Evolutionary conservation across 768 basidiomycete species (phyloP).

Genomic region (Mrakia blollopis): DNA sequence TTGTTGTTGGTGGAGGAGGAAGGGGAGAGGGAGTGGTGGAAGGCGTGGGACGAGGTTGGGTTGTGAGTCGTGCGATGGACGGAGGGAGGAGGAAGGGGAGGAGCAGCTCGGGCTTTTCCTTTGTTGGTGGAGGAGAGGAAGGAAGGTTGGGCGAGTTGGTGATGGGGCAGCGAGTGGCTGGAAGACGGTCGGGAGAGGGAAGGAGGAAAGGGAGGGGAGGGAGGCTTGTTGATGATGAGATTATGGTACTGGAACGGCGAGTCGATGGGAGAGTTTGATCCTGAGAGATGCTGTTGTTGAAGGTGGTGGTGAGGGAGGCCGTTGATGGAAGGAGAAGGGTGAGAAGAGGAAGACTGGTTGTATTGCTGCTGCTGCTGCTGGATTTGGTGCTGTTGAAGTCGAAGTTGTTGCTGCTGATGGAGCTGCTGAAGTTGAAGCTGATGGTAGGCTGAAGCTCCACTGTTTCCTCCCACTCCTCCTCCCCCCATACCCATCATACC

Average conservation of each 20-base stretch:
- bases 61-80: background rate
- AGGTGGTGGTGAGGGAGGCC: background rate
- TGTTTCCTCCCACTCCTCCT: background rate
- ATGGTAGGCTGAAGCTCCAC: background rate
- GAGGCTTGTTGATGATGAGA: background rate
- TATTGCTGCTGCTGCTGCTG: background rate
- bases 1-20: background rate
- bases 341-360: background rate
- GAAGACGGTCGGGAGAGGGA: background rate
- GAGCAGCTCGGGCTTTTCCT: slow-evolving; percentile 2
- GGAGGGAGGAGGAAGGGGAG: background rate
- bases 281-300: background rate
- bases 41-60: background rate
- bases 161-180: background rate
- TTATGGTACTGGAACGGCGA: slow-evolving; percentile 2
- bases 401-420: background rate
- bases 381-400: background rate
- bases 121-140: background rate
- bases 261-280: background rate
- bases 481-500: background rate
- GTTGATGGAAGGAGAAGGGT: background rate
- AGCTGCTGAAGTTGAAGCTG: slow-evolving; percentile 1
- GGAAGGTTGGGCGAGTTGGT: background rate
- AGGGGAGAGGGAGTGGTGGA: background rate
- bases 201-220: background rate